Conservation (phyloP, 768 basidiomycete genomes). For the Lepiota subincarnata region DNA sequence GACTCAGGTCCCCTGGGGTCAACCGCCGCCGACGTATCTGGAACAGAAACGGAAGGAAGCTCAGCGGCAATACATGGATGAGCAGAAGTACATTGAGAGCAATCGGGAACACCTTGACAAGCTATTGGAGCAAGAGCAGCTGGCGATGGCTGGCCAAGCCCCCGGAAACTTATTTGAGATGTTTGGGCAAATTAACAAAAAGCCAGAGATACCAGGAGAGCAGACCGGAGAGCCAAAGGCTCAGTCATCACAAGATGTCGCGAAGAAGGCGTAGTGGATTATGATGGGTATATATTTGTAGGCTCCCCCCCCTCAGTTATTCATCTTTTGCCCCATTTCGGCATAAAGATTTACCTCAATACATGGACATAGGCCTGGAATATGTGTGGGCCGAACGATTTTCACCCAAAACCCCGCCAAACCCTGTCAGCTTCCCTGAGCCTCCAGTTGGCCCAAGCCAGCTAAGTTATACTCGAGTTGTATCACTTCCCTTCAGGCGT, state of each 20-base stretch:
- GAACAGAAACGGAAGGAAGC: constrained; percentile 51
- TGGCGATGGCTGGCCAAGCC: constrained; percentile 38
- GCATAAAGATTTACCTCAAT: no score
- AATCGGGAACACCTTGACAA: constrained; percentile 29
- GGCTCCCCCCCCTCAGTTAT: constrained; percentile 8
- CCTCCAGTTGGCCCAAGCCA: constrained; percentile 1
- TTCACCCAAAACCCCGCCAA: no score
- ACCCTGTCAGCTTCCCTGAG: neutral
- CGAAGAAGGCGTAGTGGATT: constrained; percentile 4
- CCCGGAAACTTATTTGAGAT: constrained; percentile 48
- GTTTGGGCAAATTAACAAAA: constrained; percentile 26
- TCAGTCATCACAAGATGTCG: neutral
- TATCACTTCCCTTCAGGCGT: no score
- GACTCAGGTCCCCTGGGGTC: constrained; percentile 21
- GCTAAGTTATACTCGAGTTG: neutral
- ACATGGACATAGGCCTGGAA: no score
- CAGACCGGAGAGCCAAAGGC: neutral
- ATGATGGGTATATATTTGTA: constrained; percentile 3
- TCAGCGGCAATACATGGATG: constrained; percentile 44
- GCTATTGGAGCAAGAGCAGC: constrained; percentile 27
- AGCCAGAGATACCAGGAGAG: constrained; percentile 8
- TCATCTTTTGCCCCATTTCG: neutral
- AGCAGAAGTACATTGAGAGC: constrained; percentile 44
- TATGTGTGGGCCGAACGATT: no score
- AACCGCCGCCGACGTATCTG: constrained; percentile 46